Conservation (phyloP, 2,329 filamentous ascomycete species). For the Exophiala phaeomuriformis region DNA sequence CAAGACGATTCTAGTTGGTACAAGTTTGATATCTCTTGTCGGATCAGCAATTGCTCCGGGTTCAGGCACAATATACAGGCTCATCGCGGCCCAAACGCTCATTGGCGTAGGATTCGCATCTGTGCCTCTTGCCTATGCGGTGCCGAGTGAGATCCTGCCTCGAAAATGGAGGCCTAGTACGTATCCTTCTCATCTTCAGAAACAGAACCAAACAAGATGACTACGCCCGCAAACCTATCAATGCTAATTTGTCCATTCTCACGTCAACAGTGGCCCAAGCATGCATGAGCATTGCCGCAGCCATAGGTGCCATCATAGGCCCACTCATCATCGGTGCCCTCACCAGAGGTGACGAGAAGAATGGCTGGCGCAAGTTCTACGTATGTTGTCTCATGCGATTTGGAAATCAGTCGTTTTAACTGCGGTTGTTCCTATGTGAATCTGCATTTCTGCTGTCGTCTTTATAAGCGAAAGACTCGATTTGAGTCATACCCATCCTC, state of each 20-base stretch:
- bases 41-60: conserved; percentile 22
- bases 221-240: too few species aligned
- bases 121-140: conserved; percentile 19
- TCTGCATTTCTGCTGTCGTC: too few species aligned
- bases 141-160: conserved; percentile 24
- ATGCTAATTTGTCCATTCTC: neutral
- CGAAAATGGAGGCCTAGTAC: conserved; percentile 24
- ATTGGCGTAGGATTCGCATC: conserved; percentile 23
- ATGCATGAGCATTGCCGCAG: conserved; percentile 18
- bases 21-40: conserved; percentile 11
- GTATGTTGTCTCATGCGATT: conserved; percentile 8
- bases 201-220: too few species aligned
- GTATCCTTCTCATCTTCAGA: neutral
- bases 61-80: conserved; percentile 15
- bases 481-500: too few species aligned
- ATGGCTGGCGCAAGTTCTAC: conserved; percentile 24
- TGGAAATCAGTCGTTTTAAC: too few species aligned
- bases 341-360: conserved; percentile 3
- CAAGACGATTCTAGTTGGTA: conserved; percentile 20
- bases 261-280: conserved; percentile 18
- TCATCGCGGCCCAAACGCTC: conserved; percentile 21
- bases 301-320: conserved; percentile 14
- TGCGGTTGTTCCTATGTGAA: neutral
- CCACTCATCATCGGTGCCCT: conserved; percentile 21
- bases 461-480: too few species aligned